Conservation (phyloP, 2,329 filamentous ascomycete genomes). For the Ophiosphaerella narmari region DNA sequence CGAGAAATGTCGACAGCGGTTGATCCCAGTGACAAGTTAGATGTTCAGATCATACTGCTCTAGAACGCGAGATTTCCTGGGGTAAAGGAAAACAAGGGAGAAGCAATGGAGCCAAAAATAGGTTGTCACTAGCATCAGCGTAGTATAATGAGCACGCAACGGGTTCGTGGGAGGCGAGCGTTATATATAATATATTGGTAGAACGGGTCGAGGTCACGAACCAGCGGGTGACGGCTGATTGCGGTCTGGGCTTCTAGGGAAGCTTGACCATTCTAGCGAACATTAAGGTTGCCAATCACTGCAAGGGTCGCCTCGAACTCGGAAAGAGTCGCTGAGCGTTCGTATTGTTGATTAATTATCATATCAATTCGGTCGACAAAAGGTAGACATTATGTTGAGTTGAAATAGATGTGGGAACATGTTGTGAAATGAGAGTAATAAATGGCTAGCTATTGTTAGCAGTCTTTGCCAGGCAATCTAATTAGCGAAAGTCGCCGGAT, state of each 20-base stretch:
- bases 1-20: conserved; percentile 11
- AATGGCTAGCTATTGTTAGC: conserved; percentile 7
- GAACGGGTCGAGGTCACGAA: conserved; percentile 34
- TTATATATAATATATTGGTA: conserved; percentile 43
- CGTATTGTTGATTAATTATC: conserved; percentile 36
- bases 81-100: conserved; percentile 12
- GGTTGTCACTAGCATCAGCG: conserved; percentile 12
- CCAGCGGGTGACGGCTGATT: conserved; percentile 31
- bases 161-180: conserved; percentile 14
- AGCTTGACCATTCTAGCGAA: conserved; percentile 30
- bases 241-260: conserved; percentile 20
- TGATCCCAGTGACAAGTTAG: conserved; percentile 1
- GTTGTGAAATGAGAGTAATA: not conserved
- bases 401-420: not conserved
- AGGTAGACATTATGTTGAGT: not conserved
- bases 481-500: not conserved
- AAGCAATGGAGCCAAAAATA: conserved; percentile 30
- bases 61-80: conserved; percentile 30
- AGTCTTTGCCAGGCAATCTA: not conserved
- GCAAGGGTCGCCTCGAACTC: conserved; percentile 12
- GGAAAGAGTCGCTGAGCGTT: conserved; percentile 12
- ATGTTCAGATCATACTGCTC: conserved; percentile 23
- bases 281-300: conserved; percentile 20
- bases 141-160: conserved; percentile 21
- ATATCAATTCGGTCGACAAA: conserved; percentile 15